Base-by-base conservation (phyloP, 352 stramenopile genomes). In the Phytophthora melonis region DNA sequence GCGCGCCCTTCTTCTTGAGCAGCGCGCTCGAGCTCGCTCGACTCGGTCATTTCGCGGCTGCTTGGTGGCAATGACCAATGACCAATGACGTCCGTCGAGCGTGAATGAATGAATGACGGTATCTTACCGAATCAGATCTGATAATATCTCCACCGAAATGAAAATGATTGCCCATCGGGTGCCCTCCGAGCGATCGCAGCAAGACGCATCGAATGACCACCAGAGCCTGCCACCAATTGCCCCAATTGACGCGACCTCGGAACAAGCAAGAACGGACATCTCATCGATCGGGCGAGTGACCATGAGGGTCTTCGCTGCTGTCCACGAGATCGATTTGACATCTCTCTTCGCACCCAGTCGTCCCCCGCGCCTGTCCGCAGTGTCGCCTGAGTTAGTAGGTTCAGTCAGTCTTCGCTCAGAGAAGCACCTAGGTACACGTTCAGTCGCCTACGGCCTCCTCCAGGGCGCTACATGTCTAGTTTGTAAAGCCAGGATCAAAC, bases 21-120 rank as follows among this genome's bases (percentile, higher is more conserved):
- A 23, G 14, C 18, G 13, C 30, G 30, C 30, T 66, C 43, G 14
- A 30, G 18, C n/a, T 67, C 57, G 3, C 49, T 69, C 4, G 59
- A 64, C 56, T 74, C 50, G 27, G 66, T 70, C 71, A 74, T 78
- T 47, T 27, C 19, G 19, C 1, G 56, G 14, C 58, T 60, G 36
- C 23, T 65, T 54, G 5, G 60, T 6, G 68, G 61, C 63, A 75
- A 55, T 76, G 61, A 25, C 68, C 23, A 25, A 25, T 25, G 23
- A 25, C 2, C 23, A 25, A 25, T 25, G 23, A 25, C 23, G 52
- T 72, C 57, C 56, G 62, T n/a, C 68, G 0, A 63, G 68, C 43
- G 47, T 18, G n/a, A 54, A 6, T 27, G 9, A n/a, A 53, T 23
- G 45, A 25, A 49, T 5, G 5, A 7, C 30, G 30, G 36, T 43